Evolutionary conservation across 331 rosid species (phyloP).

Genomic region (Saraca asoca): DNA sequence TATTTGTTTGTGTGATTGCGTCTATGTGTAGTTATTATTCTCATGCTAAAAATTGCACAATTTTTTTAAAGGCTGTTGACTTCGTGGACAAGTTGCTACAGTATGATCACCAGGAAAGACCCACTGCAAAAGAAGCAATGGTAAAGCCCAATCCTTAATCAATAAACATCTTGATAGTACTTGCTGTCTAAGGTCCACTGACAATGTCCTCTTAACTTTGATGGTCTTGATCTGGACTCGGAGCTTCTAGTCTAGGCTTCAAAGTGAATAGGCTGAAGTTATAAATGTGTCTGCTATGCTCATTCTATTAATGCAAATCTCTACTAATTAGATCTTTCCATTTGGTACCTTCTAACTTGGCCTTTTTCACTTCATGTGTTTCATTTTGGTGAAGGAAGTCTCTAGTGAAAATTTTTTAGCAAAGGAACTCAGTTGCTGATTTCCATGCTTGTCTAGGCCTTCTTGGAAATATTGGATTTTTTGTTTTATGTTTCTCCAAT

Average conservation of each 20-base stretch:
- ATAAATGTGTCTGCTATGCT: no score
- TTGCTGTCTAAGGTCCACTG: not conserved
- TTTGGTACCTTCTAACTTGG: no score
- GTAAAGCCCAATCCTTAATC: conserved; percentile 42
- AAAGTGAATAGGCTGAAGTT: no score
- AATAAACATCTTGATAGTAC: not conserved
- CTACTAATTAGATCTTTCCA: not conserved
- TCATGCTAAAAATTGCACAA: conserved; percentile 20
- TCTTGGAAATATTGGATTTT: not conserved
- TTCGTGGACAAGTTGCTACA: conserved; percentile 80
- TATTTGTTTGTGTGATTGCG: not conserved
- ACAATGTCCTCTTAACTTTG: not conserved
- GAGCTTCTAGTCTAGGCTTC: no score
- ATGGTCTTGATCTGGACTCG: no score
- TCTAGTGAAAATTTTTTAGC: no score
- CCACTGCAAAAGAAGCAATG: conserved; percentile 96
- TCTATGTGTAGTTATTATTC: not conserved
- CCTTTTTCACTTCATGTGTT: not conserved
- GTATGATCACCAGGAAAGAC: conserved; percentile 93
- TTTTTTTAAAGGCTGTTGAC: conserved; percentile 65
- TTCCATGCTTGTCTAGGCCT: conserved; percentile 3
- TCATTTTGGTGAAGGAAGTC: not conserved
- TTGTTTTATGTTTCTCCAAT: no score
- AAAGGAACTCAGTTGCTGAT: not conserved
- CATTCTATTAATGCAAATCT: no score